Base-by-base conservation (phyloP, 371 early-diverging fungal genomes). In the Mortierella sp. region DNA sequence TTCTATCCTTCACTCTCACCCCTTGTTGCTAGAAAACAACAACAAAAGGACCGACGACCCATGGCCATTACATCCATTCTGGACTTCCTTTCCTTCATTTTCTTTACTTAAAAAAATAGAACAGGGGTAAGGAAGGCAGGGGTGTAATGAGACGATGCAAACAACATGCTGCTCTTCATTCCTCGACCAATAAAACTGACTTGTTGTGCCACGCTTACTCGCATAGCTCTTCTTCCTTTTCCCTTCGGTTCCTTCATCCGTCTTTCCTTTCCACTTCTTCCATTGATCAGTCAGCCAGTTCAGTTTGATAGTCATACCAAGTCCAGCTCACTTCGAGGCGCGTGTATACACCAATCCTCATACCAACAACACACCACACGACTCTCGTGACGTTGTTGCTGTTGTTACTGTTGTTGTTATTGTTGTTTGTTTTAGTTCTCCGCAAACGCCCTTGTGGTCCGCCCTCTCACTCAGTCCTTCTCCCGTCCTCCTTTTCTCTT, bases 381-480 rank as follows among this genome's bases (percentile, higher is more conserved):
- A 68, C 68, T 68, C 68, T 41, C 68, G 68, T 68, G 68, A 68
- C 68, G 8, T 21, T 63, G 0, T 63, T 63, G 10, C 27, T 58
- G 56, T 58, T 58, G 58, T n/a, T n/a, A 11, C 6, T 68, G 24
- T 38, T 68, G 38, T 41, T 38, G n/a, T 41, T 35, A 35, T 8
- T 18, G 21, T 38, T 41, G 41, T 68, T 1, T 8, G 7, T 38
- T 68, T 68, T 68, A 41, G 68, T 41, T 68, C 68, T 68, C 68
- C 68, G 68, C 68, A 68, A 68, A 68, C 68, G 41, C 68, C 68
- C 68, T 68, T 68, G 68, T 68, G 68, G 68, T 68, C 68, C 21
- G 24, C 38, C 68, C 41, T 38, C 68, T 24, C 63, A 27, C 29
- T 60, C 29, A 35, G 35, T 35, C 35, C 35, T 35, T 12, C 12